Evolutionary conservation across 2,329 filamentous ascomycete species (phyloP), one percentile per base, ranked within the genome.

Genomic region (Claviceps arundinis): DNA sequence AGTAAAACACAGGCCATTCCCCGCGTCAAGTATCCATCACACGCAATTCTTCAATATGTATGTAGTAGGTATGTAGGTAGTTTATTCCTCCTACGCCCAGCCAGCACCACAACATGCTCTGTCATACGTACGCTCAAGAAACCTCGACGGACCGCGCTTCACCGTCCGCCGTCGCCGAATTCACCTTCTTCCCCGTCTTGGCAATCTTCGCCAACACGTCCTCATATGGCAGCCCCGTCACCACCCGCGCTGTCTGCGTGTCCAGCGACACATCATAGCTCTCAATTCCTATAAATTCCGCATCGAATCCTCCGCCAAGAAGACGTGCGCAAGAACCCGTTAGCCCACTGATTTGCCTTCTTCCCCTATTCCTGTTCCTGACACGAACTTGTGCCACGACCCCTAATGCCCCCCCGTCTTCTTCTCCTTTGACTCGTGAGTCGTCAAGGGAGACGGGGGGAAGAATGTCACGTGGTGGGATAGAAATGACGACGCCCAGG

Each of bases 181-280:
- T 94, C 66, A 96, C 83, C 64, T 85, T 85, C 81, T 96, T 96
- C 64, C 90, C 90, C 13, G 90, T 95, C 82, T 95, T 95, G 77
- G 85, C 83, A 69, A 96, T 95, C 68, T 87, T 94, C 65, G 79
- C 77, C 55, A 95, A 81, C 54, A 95, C 87, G 48, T 81, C 87
- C 58, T 88, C 81, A 73, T 91, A 95, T 54, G 79, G 74, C 56
- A 94, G 76, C 52, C 70, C 74, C 57, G 89, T 81, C 60, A 85
- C 74, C 60, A 97, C 80, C 59, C 82, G 82, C 58, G 89, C 91
- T 56, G 80, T 89, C 69, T 97, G 89, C 59, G 76, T 82, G 57
- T 95, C 87, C 64, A 97, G 87, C 52, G 82, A 89, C 58, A 96
- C 88, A 52, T 90, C 82, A 80, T 85, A 93, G 61, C 80, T 83